Percentiles rank a stretch among this genome's conserved stretches.
phyloP scores from a whole-genome alignment of 306 rosid species.

The Trifolium fragiferum region DNA sequence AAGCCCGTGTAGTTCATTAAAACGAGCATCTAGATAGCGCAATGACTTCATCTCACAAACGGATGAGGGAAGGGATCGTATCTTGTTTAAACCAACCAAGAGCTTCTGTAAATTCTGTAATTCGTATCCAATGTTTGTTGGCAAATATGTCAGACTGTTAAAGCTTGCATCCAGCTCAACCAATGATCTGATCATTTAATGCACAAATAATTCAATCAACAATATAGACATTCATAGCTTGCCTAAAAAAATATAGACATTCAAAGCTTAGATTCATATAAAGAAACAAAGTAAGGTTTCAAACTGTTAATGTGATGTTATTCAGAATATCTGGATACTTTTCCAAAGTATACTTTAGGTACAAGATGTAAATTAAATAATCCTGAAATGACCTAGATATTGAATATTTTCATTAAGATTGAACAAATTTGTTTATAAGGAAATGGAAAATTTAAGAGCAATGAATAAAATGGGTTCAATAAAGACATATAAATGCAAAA shows the following conservation, averaged over 20 bases:
- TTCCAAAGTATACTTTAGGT: neutral
- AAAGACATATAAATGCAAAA: neutral
- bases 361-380: conserved; percentile 2
- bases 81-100: conserved; percentile 72
- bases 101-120: conserved; percentile 69
- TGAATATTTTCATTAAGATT: neutral
- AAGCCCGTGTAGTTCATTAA: conserved; percentile 87
- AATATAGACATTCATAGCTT: neutral
- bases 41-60: conserved; percentile 83
- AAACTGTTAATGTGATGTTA: conserved; percentile 15
- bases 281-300: neutral
- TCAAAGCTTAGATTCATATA: neutral
- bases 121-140: conserved; percentile 89
- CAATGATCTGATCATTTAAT: conserved; percentile 71
- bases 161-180: conserved; percentile 93
- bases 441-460: neutral
- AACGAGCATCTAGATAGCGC: conserved; percentile 85
- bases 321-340: neutral
- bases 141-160: conserved; percentile 85
- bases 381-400: conserved; percentile 12
- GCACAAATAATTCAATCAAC: conserved; percentile 24
- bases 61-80: conserved; percentile 84
- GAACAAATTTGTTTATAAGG: neutral
- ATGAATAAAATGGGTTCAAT: neutral
- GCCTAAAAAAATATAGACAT: conserved; percentile 6